phyloP scores from a whole-genome alignment of 148 eudicot species.

The Rhododendron molle region DNA sequence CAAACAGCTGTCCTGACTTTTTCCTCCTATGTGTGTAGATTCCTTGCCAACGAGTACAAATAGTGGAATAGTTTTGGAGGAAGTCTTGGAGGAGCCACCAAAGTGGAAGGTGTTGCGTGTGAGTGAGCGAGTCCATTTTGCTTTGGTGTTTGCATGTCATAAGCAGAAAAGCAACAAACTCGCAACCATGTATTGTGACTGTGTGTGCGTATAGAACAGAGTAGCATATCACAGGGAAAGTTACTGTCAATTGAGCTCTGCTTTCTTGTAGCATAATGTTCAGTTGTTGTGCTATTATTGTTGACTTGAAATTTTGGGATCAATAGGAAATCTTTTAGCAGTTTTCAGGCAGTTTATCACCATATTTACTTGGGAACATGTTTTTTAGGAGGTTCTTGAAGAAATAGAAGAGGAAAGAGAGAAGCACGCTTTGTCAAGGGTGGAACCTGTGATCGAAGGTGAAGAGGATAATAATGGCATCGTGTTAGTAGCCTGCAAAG shows the following conservation, averaged over 20 bases:
- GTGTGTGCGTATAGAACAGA: background rate
- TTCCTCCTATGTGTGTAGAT: constrained; percentile 21
- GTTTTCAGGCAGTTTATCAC: background rate
- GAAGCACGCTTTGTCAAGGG: constrained; percentile 40
- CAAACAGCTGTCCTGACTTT: background rate
- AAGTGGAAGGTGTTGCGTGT: constrained; percentile 99
- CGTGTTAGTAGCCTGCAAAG: constrained; percentile 90
- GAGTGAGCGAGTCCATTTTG: constrained; percentile 79
- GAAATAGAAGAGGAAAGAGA: constrained; percentile 81
- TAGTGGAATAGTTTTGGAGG: constrained; percentile 54
- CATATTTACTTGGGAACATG: background rate
- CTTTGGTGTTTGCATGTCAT: background rate
- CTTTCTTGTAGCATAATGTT: background rate
- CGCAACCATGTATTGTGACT: background rate
- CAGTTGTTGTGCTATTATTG: background rate
- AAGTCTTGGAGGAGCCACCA: constrained; percentile 89
- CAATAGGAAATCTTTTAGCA: background rate
- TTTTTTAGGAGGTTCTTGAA: constrained; percentile 70
- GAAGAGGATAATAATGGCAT: constrained; percentile 57
- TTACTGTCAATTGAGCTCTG: background rate
- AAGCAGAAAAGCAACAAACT: background rate
- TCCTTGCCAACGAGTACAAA: constrained; percentile 33
- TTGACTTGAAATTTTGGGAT: background rate
- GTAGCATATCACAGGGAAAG: background rate
- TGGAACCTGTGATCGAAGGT: constrained; percentile 29